Evolutionary conservation across 1,284 basidiomycete species (phyloP).

Genomic region (Marasmius tenuissimus): DNA sequence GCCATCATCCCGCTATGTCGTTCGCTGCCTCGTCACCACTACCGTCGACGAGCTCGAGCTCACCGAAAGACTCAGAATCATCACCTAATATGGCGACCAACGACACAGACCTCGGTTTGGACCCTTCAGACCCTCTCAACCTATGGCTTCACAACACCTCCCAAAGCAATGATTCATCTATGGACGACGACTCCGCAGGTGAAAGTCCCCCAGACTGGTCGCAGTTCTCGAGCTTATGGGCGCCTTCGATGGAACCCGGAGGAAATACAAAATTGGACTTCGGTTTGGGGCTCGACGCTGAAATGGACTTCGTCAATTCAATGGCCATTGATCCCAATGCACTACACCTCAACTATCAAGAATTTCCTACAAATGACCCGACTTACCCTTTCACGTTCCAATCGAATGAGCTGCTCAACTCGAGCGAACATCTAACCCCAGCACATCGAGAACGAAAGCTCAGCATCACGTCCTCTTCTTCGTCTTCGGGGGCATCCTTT

Average conservation of each 20-base stretch:
- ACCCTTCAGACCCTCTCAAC: slow-evolving; percentile 54
- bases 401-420: slow-evolving; percentile 30
- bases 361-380: slow-evolving; percentile 27
- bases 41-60: slow-evolving; percentile 4
- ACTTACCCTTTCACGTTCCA: slow-evolving; percentile 46
- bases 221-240: slow-evolving; percentile 47
- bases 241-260: slow-evolving; percentile 20
- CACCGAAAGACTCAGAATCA: background rate
- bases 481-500: slow-evolving; percentile 50
- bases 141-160: slow-evolving; percentile 47
- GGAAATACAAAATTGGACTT: slow-evolving; percentile 34
- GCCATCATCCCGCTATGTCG: slow-evolving; percentile 8
- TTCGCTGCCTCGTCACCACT: slow-evolving; percentile 6
- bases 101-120: slow-evolving; percentile 43
- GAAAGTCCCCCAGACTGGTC: slow-evolving; percentile 49
- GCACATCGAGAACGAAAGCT: slow-evolving; percentile 36
- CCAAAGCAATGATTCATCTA: slow-evolving; percentile 26
- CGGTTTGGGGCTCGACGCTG: slow-evolving; percentile 25
- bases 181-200: slow-evolving; percentile 31
- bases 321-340: slow-evolving; percentile 63
- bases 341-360: slow-evolving; percentile 45
- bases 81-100: slow-evolving; percentile 12
- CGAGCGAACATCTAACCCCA: slow-evolving; percentile 35
- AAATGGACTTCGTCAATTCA: slow-evolving; percentile 55
- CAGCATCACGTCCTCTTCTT: slow-evolving; percentile 45